Base-by-base conservation (phyloP, 208 protist genomes). In the Trypanosomatidae sp. region DNA sequence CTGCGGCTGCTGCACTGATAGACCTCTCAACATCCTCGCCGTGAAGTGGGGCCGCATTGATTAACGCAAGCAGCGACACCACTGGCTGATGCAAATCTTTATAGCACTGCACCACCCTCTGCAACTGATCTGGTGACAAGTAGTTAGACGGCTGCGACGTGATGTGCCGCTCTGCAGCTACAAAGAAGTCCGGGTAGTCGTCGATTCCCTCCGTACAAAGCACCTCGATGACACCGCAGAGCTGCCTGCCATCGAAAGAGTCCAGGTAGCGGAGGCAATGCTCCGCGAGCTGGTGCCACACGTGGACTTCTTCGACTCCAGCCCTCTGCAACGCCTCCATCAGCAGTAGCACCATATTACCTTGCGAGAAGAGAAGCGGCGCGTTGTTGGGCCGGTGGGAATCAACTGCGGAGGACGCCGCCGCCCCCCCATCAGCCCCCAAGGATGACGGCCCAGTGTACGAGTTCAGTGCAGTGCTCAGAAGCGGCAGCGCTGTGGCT, bases 121-220 rank as follows among this genome's bases (percentile, higher is more conserved):
- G 73, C 39, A 93, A 73, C 71, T 92, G 80, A n/a, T 82, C 75
- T 22, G 82, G 67, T 2, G 86, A 81, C 43, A 95, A 76, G 71
- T 85, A 95, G 19, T 65, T 71, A 1, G 74, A 28, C 49, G 70
- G 66, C 62, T 84, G 80, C 44, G 71, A 59, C n/a, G 73, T 79
- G 66, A 96, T 84, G 80, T 94, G 80, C 5, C 84, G 70, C 77
- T 92, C 84, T 41, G 81, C 84, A 15, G 88, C 90, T 5, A 87
- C 76, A 77, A 91, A 96, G 74, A 96, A 93, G 55, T 93, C 87
- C 4, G 85, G 86, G 76, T 91, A 93, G 64, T 91, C 80, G 53
- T 72, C 58, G 8, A 94, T 69, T 15, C 79, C 75, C 71, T 91
- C 68, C 2, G 73, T 72, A 64, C 87, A 85, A 15, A 97, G 77